Evolutionary conservation across 176 grass and related monocot species (phyloP), one percentile per base, ranked within the genome.

Genomic region (Tillandsia leiboldiana): DNA sequence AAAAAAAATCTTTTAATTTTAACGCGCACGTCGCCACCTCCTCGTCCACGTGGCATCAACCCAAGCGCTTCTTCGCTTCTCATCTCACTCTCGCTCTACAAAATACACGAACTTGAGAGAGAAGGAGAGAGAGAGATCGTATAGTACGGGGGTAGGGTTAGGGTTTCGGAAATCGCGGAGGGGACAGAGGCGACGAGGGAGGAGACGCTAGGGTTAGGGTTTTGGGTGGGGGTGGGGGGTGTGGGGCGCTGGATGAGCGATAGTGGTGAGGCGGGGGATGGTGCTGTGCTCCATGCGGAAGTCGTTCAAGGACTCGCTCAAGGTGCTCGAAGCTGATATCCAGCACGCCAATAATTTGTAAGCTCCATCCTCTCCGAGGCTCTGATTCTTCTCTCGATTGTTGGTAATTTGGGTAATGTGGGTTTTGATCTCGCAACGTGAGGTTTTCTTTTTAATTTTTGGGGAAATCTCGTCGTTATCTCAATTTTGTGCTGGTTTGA

Each of bases 311-410:
- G 84, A 96, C 49, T 96, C 87, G 61, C 75, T 96, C 77, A 96
- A 96, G 84, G 74, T 87, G 75, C 87, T 91, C n/a, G 87, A 96
- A 91, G 91, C 91, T 83, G 87, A 91, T 79, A 96, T 96, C 80
- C 82, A 91, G 82, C 84, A 96, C 71, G 84, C 87, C 73, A 96
- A 96, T 81, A 81, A 79, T 56, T 80, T 96, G 91, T 96, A 78
- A 88, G 75, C 61, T 11, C 64, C 57, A 8, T 17, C 74, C 56
- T 59, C 9, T 22, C 20, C 56, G 26, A 9, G 13, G 15, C 33
- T 42, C 33, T 42, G 33, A 4, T 5, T 42, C 33, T 7, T 3
- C 33, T 42, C 33, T 42, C 33, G 33, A 42, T 42, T 42, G 23
- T 42, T 3, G 33, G 33, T 42, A 7, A 5, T 42, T 7, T 42